Conservation (phyloP, 2,329 filamentous ascomycete species). For the Aureobasidium melanogenum region DNA sequence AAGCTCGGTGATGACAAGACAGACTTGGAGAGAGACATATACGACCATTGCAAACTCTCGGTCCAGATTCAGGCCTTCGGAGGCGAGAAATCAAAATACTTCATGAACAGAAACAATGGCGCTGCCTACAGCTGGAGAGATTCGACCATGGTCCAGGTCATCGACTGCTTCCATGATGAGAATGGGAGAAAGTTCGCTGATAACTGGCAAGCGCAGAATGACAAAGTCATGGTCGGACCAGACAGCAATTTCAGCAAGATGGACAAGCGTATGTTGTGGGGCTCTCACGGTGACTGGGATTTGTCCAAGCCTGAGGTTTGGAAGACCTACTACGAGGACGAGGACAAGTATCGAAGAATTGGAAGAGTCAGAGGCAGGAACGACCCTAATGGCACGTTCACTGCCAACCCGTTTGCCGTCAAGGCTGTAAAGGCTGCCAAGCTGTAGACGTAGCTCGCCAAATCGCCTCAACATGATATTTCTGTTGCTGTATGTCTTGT, state of each 20-base stretch:
- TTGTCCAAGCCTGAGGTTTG: background rate
- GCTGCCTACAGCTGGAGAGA: background rate
- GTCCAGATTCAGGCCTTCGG: background rate
- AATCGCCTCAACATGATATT: no score
- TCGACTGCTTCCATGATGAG: background rate
- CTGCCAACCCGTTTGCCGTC: background rate
- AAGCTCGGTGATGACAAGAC: background rate
- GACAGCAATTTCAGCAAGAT: background rate
- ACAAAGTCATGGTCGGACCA: background rate
- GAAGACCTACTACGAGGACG: background rate
- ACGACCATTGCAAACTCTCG: background rate
- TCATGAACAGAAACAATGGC: background rate
- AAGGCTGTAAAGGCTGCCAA: background rate
- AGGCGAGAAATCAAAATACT: background rate
- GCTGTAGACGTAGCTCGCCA: background rate
- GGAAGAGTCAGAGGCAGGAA: background rate
- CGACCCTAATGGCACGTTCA: background rate
- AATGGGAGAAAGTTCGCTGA: background rate
- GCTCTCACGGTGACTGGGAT: background rate
- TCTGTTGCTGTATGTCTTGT: no score
- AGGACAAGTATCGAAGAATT: background rate
- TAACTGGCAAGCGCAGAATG: background rate
- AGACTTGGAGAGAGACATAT: background rate
- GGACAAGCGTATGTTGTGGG: background rate
- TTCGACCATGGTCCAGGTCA: background rate